A percentile compares a stretch with the other conserved stretches of the same genome.
Evolutionary conservation across 495 filamentous ascomycete genomes (phyloP).

Genomic region (Hypoxylon cercidicola): DNA sequence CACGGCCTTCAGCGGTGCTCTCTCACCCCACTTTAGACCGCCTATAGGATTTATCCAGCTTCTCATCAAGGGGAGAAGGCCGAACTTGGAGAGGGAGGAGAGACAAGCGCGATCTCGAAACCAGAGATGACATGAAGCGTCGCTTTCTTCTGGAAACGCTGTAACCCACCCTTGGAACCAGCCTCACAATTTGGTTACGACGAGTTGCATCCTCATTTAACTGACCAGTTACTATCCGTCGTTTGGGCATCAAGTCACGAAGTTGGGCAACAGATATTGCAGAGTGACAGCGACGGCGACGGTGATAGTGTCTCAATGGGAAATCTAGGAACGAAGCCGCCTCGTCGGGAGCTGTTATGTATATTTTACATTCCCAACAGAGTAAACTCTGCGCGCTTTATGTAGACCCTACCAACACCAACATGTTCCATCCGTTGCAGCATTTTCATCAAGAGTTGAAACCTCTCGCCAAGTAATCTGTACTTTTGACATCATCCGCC

Average conservation of each 20-base stretch:
- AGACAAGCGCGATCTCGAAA: conserved; percentile 11
- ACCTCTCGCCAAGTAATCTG: conserved; percentile 15
- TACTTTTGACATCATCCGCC: conserved; percentile 28
- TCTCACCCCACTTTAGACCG: conserved; percentile 24
- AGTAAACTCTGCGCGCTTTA: conserved; percentile 11
- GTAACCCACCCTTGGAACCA: conserved; percentile 21
- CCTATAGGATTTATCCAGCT: conserved; percentile 14
- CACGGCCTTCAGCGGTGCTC: conserved; percentile 25
- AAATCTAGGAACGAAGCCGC: conserved; percentile 32
- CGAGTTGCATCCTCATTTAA: conserved; percentile 25
- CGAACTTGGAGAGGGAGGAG: conserved; percentile 27
- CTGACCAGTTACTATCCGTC: conserved; percentile 13
- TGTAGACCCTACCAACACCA: not conserved
- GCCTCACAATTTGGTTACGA: conserved; percentile 21
- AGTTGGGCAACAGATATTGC: conserved; percentile 33
- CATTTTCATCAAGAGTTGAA: conserved; percentile 4
- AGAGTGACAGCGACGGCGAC: conserved; percentile 13
- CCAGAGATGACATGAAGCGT: conserved; percentile 7
- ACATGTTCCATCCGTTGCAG: not conserved
- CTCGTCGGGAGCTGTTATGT: conserved; percentile 21
- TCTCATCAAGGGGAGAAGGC: conserved; percentile 36
- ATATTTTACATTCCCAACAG: conserved; percentile 11
- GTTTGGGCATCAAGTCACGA: conserved; percentile 36
- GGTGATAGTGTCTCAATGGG: conserved; percentile 8
- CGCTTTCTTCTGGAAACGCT: conserved; percentile 20